phyloP scores from a whole-genome alignment of 2,329 filamentous ascomycete species.

The Phyllosticta ampelicida region DNA sequence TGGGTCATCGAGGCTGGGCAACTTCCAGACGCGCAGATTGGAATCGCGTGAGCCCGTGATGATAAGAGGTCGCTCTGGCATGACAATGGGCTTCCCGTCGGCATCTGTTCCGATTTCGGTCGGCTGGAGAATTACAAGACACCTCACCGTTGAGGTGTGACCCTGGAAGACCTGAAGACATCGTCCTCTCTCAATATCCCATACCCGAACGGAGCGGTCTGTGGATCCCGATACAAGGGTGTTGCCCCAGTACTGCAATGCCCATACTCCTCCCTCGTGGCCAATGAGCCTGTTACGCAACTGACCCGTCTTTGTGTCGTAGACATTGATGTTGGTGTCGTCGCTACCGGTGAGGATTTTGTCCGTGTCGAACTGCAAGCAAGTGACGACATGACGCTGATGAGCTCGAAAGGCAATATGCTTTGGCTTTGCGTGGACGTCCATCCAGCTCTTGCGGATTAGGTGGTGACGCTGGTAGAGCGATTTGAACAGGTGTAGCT shows the following conservation, averaged over 20 bases:
- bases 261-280: conserved; percentile 96
- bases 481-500: conserved; percentile 90
- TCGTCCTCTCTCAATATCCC: conserved; percentile 88
- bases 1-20: conserved; percentile 69
- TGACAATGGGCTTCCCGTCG: conserved; percentile 69
- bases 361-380: conserved; percentile 93
- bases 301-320: conserved; percentile 89
- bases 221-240: conserved; percentile 92
- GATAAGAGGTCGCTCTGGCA: conserved; percentile 89
- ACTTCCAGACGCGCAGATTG: conserved; percentile 84
- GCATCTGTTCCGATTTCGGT: conserved; percentile 60
- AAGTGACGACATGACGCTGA: conserved; percentile 92
- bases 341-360: conserved; percentile 97
- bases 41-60: conserved; percentile 96
- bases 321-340: conserved; percentile 95
- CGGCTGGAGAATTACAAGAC: conserved; percentile 87
- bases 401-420: conserved; percentile 97
- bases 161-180: conserved; percentile 96
- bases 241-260: conserved; percentile 90
- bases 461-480: conserved; percentile 87
- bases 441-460: conserved; percentile 88
- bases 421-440: conserved; percentile 65
- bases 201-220: conserved; percentile 95
- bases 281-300: conserved; percentile 75
- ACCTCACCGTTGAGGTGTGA: conserved; percentile 93